Conservation (phyloP, 2,329 filamentous ascomycete species). For the Diaporthe vexans region DNA sequence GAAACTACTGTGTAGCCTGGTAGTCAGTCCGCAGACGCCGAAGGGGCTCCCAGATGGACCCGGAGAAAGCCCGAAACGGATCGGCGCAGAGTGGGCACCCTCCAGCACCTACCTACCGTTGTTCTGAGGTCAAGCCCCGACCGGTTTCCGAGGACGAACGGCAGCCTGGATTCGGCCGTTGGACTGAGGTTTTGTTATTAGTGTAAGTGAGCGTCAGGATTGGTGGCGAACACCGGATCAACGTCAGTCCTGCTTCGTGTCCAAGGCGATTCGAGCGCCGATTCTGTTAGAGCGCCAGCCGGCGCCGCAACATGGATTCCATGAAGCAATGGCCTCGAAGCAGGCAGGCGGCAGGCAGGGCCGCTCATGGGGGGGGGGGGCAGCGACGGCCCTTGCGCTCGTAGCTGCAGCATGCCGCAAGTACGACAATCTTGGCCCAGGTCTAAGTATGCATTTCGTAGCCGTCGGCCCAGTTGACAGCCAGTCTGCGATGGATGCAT, state of each 20-base stretch:
- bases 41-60: constrained; percentile 13
- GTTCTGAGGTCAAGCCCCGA: neutral
- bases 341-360: neutral
- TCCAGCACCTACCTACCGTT: neutral
- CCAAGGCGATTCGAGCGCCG: neutral
- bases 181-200: neutral
- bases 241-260: neutral
- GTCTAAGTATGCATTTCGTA: neutral
- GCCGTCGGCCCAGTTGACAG: neutral
- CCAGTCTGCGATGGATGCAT: neutral
- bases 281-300: neutral
- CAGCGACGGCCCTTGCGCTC: neutral
- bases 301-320: neutral
- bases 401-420: neutral
- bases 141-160: neutral
- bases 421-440: neutral
- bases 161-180: neutral
- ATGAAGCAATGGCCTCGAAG: neutral
- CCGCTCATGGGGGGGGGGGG: neutral
- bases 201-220: neutral
- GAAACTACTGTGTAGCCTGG: neutral
- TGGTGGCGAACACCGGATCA: neutral
- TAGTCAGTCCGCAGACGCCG: constrained; percentile 19
- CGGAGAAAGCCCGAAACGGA: constrained; percentile 24
- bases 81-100: constrained; percentile 23